Percentiles rank a stretch among this genome's conserved stretches.
Evolutionary conservation across 1,139 yeast genomes (phyloP).

Genomic region (Yamadazyma spencermartinsiae): DNA sequence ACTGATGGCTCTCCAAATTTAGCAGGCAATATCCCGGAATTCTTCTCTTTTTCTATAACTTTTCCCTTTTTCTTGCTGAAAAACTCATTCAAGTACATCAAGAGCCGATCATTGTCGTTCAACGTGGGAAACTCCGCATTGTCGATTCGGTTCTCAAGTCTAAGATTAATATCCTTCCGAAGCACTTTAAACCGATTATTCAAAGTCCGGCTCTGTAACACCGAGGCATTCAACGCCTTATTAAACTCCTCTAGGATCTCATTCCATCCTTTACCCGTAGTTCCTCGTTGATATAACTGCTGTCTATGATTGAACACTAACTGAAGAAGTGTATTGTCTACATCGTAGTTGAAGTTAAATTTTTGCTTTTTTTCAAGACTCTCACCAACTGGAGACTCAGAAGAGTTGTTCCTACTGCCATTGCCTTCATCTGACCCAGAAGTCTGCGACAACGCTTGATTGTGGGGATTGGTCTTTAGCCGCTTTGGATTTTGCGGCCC

Average conservation of each 20-base stretch:
- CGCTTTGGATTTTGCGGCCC: no score
- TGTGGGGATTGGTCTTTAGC: no score
- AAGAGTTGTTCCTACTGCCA: no score
- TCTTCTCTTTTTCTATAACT: conserved; percentile 14
- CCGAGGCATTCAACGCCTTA: conserved; percentile 18
- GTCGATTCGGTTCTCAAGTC: conserved; percentile 17
- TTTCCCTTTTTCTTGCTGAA: conserved; percentile 14
- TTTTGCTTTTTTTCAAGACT: conserved; percentile 16
- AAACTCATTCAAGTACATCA: conserved; percentile 22
- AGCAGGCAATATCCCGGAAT: conserved; percentile 11
- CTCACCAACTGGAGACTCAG: no score
- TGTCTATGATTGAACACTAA: conserved; percentile 22
- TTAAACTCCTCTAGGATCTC: conserved; percentile 26
- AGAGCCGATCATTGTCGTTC: conserved; percentile 29
- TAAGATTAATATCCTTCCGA: conserved; percentile 24
- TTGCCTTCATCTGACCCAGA: no score
- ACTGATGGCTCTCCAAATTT: background rate
- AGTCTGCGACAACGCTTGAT: no score
- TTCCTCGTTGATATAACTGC: conserved; percentile 31
- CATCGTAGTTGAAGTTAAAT: conserved; percentile 29
- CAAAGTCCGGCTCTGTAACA: conserved; percentile 31
- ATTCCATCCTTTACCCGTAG: conserved; percentile 32
- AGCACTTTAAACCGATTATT: conserved; percentile 29
- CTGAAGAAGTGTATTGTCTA: conserved; percentile 24
- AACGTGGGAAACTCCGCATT: conserved; percentile 14